Percentiles rank a stretch among this genome's conserved stretches.
Evolutionary conservation across 805 yeast species (phyloP).

Genomic region (Sugiyamaella smithiae): DNA sequence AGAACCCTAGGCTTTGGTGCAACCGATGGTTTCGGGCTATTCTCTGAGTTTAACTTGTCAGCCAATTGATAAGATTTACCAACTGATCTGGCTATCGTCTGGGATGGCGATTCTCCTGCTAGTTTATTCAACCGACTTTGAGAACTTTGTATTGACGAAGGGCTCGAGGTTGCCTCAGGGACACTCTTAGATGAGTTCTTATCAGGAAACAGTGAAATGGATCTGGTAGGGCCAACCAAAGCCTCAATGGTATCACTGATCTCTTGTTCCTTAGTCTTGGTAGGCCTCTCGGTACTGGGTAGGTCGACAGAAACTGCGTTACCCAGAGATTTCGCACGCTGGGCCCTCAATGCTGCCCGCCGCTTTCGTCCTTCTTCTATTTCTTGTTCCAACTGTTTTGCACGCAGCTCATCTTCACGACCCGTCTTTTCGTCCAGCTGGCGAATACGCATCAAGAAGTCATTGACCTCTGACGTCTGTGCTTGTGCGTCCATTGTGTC

Average conservation of each 20-base stretch:
- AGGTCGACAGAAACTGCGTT: neutral
- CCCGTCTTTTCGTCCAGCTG: conserved; percentile 32
- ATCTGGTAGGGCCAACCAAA: conserved; percentile 13
- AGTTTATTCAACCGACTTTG: no score
- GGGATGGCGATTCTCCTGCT: no score
- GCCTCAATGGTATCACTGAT: conserved; percentile 14
- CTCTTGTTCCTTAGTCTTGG: conserved; percentile 14
- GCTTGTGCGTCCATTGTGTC: conserved; percentile 10
- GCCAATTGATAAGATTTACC: no score
- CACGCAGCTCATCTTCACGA: conserved; percentile 32
- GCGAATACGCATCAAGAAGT: conserved; percentile 29
- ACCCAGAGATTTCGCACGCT: conserved; percentile 5
- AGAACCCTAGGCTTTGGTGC: neutral
- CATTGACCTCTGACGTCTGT: conserved; percentile 27
- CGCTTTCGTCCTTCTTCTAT: conserved; percentile 31
- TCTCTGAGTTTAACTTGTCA: neutral
- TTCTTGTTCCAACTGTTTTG: conserved; percentile 30
- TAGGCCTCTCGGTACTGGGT: neutral
- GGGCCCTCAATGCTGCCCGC: conserved; percentile 27
- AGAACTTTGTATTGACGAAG: no score
- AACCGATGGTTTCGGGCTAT: conserved; percentile 1
- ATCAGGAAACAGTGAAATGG: conserved; percentile 2
- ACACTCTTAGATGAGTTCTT: neutral
- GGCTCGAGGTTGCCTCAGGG: neutral
- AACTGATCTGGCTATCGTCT: no score